These are phyloP conservation scores for Thymus quinquecostatus DNA, from an alignment of 257 asterid genomes.

Conservation along the genomic window DNA sequence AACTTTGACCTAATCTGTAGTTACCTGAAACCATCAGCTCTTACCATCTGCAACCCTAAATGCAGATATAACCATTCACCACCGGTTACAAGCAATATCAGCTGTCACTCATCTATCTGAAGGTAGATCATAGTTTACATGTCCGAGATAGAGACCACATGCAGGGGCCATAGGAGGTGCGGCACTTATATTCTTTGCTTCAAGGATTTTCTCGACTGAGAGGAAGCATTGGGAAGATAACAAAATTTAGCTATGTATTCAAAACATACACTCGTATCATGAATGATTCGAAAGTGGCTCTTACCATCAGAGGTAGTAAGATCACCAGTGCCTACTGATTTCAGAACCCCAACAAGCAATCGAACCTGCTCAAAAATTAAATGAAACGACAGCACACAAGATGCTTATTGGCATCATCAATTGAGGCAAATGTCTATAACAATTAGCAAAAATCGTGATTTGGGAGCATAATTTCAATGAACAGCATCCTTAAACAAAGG, in stretches of 20 bases:
- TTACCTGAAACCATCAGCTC: constrained; percentile 11
- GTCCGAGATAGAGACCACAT: constrained; percentile 93
- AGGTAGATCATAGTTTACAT: constrained; percentile 76
- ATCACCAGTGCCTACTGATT: constrained; percentile 77
- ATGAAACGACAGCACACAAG: constrained; percentile 5
- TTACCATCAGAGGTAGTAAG: constrained; percentile 77
- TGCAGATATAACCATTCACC: not conserved
- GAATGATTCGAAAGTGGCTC: constrained; percentile 13
- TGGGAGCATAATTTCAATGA: not conserved
- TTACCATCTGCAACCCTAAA: not conserved
- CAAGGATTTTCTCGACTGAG: constrained; percentile 75
- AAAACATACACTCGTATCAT: not conserved
- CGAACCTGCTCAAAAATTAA: constrained; percentile 65
- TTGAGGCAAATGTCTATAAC: not conserved
- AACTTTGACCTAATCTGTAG: not conserved
- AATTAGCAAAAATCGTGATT: not conserved
- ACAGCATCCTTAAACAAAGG: not conserved
- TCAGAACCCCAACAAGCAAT: constrained; percentile 86
- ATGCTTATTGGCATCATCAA: not conserved
- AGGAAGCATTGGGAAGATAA: constrained; percentile 9
- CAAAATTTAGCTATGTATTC: not conserved
- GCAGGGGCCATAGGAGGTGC: constrained; percentile 97
- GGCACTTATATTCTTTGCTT: constrained; percentile 71
- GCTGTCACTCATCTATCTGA: constrained; percentile 27
- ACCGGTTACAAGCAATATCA: not conserved